Percentiles rank a stretch among this genome's conserved stretches.
Evolutionary conservation across 2,329 filamentous ascomycete species (phyloP).

Genomic region (Venturia asperata): DNA sequence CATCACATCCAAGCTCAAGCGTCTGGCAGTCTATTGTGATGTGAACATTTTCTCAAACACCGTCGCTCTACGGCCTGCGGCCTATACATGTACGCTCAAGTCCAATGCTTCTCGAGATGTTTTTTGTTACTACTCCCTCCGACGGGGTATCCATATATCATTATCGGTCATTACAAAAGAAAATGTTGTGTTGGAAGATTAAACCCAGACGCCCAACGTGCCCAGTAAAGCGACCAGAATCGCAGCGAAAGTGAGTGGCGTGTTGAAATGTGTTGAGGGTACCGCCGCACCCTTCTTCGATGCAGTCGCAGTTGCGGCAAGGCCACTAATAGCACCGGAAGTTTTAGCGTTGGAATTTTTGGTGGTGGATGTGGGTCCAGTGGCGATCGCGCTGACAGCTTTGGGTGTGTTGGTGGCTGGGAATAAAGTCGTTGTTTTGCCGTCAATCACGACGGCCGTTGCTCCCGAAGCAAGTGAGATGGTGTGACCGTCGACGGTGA

Average conservation of each 20-base stretch:
- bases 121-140: not conserved
- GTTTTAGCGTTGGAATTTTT: not conserved
- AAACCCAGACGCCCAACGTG: not conserved
- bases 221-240: not conserved
- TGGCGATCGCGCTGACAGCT: slow-evolving; percentile 16
- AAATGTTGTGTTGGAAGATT: not conserved
- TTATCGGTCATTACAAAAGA: slow-evolving; percentile 12
- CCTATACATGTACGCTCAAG: too few species aligned
- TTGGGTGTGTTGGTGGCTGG: slow-evolving; percentile 14
- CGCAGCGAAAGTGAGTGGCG: not conserved
- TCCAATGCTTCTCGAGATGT: too few species aligned
- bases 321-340: not conserved
- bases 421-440: slow-evolving; percentile 18
- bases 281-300: slow-evolving; percentile 10
- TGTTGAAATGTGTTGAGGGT: not conserved
- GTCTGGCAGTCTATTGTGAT: too few species aligned
- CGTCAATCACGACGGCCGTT: slow-evolving; percentile 18
- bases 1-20: too few species aligned
- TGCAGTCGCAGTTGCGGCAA: not conserved
- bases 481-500: slow-evolving; percentile 12
- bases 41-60: too few species aligned
- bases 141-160: slow-evolving; percentile 1
- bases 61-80: too few species aligned
- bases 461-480: slow-evolving; percentile 16
- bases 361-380: not conserved